Base-by-base conservation (phyloP, 2,329 filamentous ascomycete species). In the Exophiala xenobiotica region DNA sequence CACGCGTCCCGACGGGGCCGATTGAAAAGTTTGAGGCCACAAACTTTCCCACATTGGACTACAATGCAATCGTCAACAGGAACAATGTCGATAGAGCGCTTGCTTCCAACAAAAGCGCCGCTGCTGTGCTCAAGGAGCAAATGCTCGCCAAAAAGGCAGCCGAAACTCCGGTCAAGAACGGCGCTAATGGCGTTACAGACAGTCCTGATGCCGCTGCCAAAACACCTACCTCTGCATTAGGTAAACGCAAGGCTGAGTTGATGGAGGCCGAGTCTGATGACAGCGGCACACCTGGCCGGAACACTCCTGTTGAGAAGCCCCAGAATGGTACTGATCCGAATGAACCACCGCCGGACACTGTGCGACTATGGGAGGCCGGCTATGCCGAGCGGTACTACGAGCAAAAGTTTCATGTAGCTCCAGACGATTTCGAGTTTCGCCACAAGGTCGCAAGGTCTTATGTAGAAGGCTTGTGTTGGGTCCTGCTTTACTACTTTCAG, bases 321-420 rank as follows among this genome's bases (percentile, higher is more conserved):
- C 71, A 71, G 41, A 75, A 76, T 11, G 57, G 46, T 27, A 56
- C 42, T 4, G 55, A 61, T 40, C 55, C 59, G 22, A 57, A 60
- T 33, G 56, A 61, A 39, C 68, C 76, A 4, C 82, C 87, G 2
- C 77, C 83, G 54, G 93, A 99, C 65, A 89, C 85, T 14, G 88
- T 99, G 46, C 83, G 86, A 53, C 76, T 99, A 9, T 99, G 93
- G 93, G 93, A 99, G 66, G 85, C 91, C 46, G 93, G 93, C 6
- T 99, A 99, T 67, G 85, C 87, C 44, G 92, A 96, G 70, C 82
- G 93, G 40, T 99, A 99, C 70, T 99, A 99, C 67, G 87, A 96
- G 67, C 90, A 96, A 68, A 99, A 99, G 68, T 99, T 99, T 65
- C 79, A 89, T 43, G 89, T 89, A 40, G 84, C 88, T 52, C 84